These are phyloP conservation scores for Diaporthe sp. DNA, from an alignment of 2,329 filamentous ascomycete genomes.

Conservation along the genomic window DNA sequence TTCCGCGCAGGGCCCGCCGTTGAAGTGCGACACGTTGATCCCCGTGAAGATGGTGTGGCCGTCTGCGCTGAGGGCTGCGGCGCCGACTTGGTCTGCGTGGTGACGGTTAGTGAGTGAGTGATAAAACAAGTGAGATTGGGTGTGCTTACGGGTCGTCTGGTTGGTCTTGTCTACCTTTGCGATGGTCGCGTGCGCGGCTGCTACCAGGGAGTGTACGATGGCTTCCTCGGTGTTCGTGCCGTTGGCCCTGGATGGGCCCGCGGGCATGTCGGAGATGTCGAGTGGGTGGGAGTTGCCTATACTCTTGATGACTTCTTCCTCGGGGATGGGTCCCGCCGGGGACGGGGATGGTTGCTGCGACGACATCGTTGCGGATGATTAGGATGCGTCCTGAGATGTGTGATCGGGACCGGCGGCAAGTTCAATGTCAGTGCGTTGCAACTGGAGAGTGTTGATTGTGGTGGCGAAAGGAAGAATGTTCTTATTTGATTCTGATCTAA, in stretches of 20 bases:
- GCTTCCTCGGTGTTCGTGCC: neutral
- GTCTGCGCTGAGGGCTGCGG: slow-evolving; percentile 18
- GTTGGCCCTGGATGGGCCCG: neutral
- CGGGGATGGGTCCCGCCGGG: neutral
- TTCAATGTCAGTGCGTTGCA: neutral
- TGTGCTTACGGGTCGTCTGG: neutral
- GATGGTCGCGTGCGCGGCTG: slow-evolving; percentile 2
- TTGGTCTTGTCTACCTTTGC: neutral
- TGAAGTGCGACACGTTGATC: slow-evolving; percentile 14
- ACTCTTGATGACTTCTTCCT: neutral
- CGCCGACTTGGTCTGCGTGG: slow-evolving; percentile 12
- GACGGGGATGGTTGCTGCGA: neutral
- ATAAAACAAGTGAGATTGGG: neutral
- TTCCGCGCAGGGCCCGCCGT: slow-evolving; percentile 25
- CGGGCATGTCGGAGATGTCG: neutral
- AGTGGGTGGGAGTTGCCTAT: neutral
- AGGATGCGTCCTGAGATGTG: too few species aligned
- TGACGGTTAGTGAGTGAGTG: neutral
- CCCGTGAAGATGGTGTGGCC: slow-evolving; percentile 25
- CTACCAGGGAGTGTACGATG: neutral
- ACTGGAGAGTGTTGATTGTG: too few species aligned
- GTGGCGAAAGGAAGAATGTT: too few species aligned
- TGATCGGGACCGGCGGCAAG: too few species aligned
- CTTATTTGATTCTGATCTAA: too few species aligned
- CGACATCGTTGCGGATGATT: neutral